Conservation (phyloP, 371 early-diverging fungal species). For the Lichtheimia ramosa region DNA sequence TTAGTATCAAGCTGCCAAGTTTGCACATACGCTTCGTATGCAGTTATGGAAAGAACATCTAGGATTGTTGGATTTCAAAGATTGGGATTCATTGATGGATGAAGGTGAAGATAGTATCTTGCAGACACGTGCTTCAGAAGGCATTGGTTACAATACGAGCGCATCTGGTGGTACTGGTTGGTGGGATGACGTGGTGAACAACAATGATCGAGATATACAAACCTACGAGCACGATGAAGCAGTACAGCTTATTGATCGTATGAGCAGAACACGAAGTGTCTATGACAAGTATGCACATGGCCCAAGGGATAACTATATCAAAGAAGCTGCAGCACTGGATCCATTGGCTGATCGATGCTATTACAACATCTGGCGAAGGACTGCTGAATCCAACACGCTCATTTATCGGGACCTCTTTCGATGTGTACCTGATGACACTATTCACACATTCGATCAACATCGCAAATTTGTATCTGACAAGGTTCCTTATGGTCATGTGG, state of each 20-base stretch:
- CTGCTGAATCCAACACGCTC: conserved; percentile 67
- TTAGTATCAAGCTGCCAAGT: conserved; percentile 70
- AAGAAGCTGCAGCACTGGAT: conserved; percentile 57
- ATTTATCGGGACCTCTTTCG: conserved; percentile 81
- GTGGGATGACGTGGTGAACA: conserved; percentile 18
- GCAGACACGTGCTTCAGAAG: background rate
- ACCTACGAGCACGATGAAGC: conserved; percentile 26
- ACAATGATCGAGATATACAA: conserved; percentile 25
- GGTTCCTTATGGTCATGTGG: conserved; percentile 60
- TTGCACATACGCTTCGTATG: conserved; percentile 75
- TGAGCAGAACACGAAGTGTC: conserved; percentile 33
- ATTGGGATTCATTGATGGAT: conserved; percentile 26
- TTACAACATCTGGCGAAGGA: conserved; percentile 59
- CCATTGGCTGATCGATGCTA: conserved; percentile 71
- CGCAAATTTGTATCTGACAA: conserved; percentile 62
- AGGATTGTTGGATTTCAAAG: conserved; percentile 58
- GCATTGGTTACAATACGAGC: conserved; percentile 8
- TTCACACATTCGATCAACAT: conserved; percentile 64
- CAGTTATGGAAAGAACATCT: conserved; percentile 85
- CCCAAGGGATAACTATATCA: background rate
- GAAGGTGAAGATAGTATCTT: background rate
- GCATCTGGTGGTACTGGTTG: conserved; percentile 7
- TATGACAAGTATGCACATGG: conserved; percentile 24
- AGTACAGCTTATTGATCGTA: conserved; percentile 35
- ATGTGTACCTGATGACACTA: conserved; percentile 85